phyloP scores from a whole-genome alignment of 2,329 filamentous ascomycete species.

The Colletotrichum lentis region DNA sequence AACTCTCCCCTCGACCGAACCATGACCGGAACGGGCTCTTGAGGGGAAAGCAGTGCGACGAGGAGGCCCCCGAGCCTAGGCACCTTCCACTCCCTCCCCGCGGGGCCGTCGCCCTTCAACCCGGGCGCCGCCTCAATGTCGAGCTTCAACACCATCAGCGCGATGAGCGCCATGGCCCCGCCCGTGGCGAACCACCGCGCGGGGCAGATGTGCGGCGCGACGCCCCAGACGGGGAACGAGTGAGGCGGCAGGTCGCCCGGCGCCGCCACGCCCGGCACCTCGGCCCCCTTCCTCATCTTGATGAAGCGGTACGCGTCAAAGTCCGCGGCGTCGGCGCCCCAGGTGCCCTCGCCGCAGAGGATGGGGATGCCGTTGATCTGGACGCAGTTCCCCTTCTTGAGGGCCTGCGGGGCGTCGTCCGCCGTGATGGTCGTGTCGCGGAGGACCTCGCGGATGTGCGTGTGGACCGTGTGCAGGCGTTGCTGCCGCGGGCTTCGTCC shows the following conservation, averaged over 20 bases:
- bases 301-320: slow-evolving; percentile 46
- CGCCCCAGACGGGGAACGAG: slow-evolving; percentile 16
- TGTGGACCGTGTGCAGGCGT: slow-evolving; percentile 42
- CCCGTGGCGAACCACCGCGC: slow-evolving; percentile 25
- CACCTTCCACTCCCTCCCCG: neutral
- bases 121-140: slow-evolving; percentile 9
- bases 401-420: slow-evolving; percentile 46
- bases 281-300: slow-evolving; percentile 15
- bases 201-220: slow-evolving; percentile 21
- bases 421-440: slow-evolving; percentile 45
- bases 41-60: slow-evolving; percentile 7
- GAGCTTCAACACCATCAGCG: slow-evolving; percentile 18
- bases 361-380: slow-evolving; percentile 45
- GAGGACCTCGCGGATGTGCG: slow-evolving; percentile 45
- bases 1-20: slow-evolving; percentile 13
- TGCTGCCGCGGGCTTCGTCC: slow-evolving; percentile 19
- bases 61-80: neutral
- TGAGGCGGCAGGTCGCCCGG: slow-evolving; percentile 17
- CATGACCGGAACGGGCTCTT: neutral
- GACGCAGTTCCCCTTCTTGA: slow-evolving; percentile 48
- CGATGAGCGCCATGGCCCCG: slow-evolving; percentile 18
- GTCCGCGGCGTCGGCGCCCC: slow-evolving; percentile 43
- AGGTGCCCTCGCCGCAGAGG: slow-evolving; percentile 29
- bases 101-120: neutral
- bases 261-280: slow-evolving; percentile 1